Base-by-base conservation (phyloP, 2,329 filamentous ascomycete species). In the Myriosclerotinia curreyana region DNA sequence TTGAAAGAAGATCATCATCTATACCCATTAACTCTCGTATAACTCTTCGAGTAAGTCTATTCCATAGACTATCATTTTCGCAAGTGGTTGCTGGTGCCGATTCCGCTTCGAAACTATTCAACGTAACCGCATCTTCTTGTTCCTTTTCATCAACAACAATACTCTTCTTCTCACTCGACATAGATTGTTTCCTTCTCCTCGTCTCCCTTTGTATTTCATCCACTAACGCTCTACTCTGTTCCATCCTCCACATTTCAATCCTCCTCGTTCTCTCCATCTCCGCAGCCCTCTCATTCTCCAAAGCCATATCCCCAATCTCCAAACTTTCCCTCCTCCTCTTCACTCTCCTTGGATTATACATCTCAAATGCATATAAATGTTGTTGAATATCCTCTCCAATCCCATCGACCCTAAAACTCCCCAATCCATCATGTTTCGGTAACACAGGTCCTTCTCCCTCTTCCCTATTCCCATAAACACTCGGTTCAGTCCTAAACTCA, bases 121-220 rank as follows among this genome's bases (percentile, higher is more conserved):
- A 48, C 1, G 73, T 75, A 38, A 69, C 73, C 14, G 70, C 53
- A 60, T 74, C 73, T 64, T 77, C 71, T 63, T 74, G 68, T 62
- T 71, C 65, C 49, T 60, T 42, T 65, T 75, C 72, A 22, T 69
- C 66, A 51, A 70, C 40, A 40, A 69, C 40, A 40, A 69, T 63
- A 68, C 74, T 75, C 64, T 74, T 74, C 49, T 71, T 74, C 66
- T 76, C 74, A 66, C 83, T 85, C 52, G 79, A 79, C 69, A 86
- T 79, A 9, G 85, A 88, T 74, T 85, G 83, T 40, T 87, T 82
- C 65, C 89, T 84, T 65, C 89, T 82, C 63, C 86, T 82, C 5
- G 92, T 96, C 77, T 96, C 92, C 67, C 86, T 88, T 76, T 96
- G 90, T 55, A 98, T 93, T 76, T 97, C 92, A 64, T 96, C 90